phyloP scores from a whole-genome alignment of 208 protist species.

The Acanthamoeba royreba region DNA sequence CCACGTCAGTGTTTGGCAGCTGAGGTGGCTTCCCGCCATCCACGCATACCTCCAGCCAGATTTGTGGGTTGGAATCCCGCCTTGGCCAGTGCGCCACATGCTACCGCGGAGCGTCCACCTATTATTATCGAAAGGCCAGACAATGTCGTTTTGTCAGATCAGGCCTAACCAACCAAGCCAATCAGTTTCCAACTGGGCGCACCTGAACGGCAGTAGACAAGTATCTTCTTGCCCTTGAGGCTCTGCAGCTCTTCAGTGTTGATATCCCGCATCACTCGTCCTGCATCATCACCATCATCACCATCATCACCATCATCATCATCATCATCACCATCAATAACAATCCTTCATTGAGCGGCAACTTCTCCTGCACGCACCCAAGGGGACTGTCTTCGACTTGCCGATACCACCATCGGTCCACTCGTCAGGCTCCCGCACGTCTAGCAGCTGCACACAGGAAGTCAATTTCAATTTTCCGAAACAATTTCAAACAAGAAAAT shows the following conservation, averaged over 20 bases:
- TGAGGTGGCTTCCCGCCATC: neutral
- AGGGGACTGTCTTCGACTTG: neutral
- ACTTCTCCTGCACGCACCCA: neutral
- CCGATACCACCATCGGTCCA: neutral
- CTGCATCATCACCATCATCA: neutral
- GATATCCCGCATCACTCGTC: neutral
- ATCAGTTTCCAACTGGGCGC: neutral
- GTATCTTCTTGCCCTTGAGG: conserved; percentile 25
- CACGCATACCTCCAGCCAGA: neutral
- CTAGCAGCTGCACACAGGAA: neutral
- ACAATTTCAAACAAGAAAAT: neutral
- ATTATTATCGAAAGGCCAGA: neutral
- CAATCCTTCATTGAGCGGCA: too few relatives aligned
- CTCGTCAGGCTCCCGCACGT: neutral
- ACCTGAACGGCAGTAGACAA: conserved; percentile 24
- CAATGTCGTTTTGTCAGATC: too few relatives aligned
- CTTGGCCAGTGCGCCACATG: neutral
- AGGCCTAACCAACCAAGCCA: neutral
- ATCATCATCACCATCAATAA: too few relatives aligned
- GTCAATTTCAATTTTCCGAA: too few relatives aligned
- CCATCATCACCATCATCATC: too few relatives aligned
- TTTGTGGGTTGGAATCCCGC: neutral
- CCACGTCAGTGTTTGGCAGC: too few relatives aligned
- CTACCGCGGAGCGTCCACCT: neutral
- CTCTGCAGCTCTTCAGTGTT: neutral